Conservation (phyloP, 1,284 basidiomycete species). For the Anthracocystis panici-leucophaei region DNA sequence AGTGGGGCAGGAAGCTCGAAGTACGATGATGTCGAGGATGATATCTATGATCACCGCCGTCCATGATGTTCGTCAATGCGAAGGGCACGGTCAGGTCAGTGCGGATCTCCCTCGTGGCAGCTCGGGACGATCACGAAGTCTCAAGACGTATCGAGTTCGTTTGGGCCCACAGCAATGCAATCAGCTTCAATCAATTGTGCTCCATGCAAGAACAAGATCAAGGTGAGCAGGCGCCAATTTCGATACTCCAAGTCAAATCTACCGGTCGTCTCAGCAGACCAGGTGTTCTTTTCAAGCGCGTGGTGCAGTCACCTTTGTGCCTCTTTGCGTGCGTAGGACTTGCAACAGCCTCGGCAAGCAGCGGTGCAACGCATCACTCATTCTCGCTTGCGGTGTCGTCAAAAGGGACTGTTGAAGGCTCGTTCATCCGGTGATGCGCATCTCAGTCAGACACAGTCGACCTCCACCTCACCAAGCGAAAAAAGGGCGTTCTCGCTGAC, state of each 20-base stretch:
- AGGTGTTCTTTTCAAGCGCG: background rate
- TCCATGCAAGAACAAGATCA: too few relatives aligned
- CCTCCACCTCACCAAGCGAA: conserved; percentile 25
- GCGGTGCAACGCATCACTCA: background rate
- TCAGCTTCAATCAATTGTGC: too few relatives aligned
- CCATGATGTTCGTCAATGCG: conserved; percentile 6
- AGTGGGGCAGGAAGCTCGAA: conserved; percentile 6
- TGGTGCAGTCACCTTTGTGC: background rate
- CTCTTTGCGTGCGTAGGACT: background rate
- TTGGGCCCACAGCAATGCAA: too few relatives aligned
- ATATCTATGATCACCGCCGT: conserved; percentile 29
- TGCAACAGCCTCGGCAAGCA: background rate
- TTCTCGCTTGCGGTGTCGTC: background rate
- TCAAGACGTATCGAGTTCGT: background rate
- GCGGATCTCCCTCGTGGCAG: too few relatives aligned
- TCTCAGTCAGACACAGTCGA: conserved; percentile 17
- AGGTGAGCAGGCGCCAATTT: too few relatives aligned
- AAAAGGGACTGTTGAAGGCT: background rate
- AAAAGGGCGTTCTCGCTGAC: background rate
- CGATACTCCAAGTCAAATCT: too few relatives aligned
- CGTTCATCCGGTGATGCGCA: conserved; percentile 16
- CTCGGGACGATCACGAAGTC: too few relatives aligned
- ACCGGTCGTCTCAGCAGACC: background rate
- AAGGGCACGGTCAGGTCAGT: too few relatives aligned
- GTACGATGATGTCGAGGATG: conserved; percentile 28